Conservation (phyloP, 225 moss, liverwort and hornwort genomes). For the Straminergon stramineum region DNA sequence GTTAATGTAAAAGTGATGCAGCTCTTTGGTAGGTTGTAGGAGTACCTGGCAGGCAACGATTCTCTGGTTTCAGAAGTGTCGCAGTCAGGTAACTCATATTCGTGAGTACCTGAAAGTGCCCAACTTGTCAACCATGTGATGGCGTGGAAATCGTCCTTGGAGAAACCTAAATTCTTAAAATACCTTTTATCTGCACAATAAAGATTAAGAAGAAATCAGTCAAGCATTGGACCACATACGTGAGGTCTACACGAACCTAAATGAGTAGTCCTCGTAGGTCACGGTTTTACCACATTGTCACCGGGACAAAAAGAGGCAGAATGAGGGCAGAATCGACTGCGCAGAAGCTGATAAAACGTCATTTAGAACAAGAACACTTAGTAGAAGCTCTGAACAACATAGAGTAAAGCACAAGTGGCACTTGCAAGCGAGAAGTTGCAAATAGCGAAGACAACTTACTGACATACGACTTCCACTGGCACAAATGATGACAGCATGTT, state of each 20-base stretch:
- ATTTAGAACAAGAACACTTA: background rate
- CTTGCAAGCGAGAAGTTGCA: background rate
- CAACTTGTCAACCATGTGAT: conserved; percentile 97
- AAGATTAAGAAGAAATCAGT: background rate
- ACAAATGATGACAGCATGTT: conserved; percentile 97
- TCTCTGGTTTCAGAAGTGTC: background rate
- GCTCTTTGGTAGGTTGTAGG: background rate
- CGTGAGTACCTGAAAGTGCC: conserved; percentile 60
- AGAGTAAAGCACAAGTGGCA: background rate
- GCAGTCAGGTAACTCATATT: conserved; percentile 31
- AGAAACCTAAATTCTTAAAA: conserved; percentile 61
- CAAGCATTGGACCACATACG: background rate
- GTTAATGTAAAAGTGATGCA: background rate
- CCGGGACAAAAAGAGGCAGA: background rate
- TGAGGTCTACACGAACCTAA: background rate
- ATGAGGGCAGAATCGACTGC: background rate
- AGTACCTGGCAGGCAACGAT: conserved; percentile 7
- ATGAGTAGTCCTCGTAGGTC: background rate
- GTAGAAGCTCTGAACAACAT: background rate
- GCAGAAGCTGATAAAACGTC: background rate
- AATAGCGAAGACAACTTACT: conserved; percentile 51
- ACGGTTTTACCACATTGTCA: background rate
- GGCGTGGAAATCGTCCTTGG: conserved; percentile 69
- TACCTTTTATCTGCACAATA: conserved; percentile 55
- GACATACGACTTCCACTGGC: conserved; percentile 94